phyloP scores from a whole-genome alignment of 2,329 filamentous ascomycete genomes.

The Colletotrichum higginsianum region DNA sequence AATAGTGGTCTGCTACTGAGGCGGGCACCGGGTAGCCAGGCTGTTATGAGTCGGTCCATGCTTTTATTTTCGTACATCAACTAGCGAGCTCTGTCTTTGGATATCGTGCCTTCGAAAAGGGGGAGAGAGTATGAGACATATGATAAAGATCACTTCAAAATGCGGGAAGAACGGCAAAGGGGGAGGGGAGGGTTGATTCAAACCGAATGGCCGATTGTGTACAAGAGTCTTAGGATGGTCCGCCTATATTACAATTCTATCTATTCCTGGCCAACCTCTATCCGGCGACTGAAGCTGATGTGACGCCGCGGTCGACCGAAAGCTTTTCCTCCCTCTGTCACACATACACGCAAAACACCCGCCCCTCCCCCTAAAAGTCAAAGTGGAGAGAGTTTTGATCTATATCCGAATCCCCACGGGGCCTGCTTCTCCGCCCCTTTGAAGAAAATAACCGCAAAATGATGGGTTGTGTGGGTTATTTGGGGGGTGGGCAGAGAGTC shows the following conservation, averaged over 20 bases:
- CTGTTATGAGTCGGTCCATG: constrained; percentile 8
- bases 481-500: neutral
- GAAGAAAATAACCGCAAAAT: neutral
- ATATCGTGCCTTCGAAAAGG: neutral
- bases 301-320: neutral
- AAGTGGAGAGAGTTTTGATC: constrained; percentile 35
- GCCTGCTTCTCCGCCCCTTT: neutral
- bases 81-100: neutral
- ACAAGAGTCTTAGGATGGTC: constrained; percentile 15
- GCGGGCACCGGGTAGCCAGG: constrained; percentile 23
- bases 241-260: constrained; percentile 32
- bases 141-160: no score
- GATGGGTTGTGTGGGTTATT: neutral
- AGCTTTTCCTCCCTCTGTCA: no score
- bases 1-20: constrained; percentile 10
- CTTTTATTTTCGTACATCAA: neutral
- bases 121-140: neutral
- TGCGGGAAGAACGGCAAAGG: neutral
- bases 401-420: neutral
- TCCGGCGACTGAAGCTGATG: neutral
- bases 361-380: neutral
- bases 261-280: neutral
- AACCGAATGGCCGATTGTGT: neutral
- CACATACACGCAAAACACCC: neutral
- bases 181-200: neutral